Conservation (phyloP, 2,329 filamentous ascomycete species). For the Aspergillus luchuensis region DNA sequence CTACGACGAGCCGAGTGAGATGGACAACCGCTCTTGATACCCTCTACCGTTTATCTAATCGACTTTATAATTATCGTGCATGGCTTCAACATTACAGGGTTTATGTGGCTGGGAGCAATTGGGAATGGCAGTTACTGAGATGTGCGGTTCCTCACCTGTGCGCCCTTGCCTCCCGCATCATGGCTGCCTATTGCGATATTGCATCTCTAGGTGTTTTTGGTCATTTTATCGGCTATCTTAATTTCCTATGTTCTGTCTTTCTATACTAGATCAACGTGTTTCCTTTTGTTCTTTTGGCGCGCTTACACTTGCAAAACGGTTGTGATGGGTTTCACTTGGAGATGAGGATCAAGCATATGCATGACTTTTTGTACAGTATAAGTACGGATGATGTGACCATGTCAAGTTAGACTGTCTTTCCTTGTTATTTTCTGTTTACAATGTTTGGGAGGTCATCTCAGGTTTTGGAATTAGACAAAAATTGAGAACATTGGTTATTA, state of each 20-base stretch:
- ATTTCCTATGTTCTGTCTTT: conserved; percentile 5
- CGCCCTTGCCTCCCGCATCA: neutral
- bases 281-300: conserved; percentile 8
- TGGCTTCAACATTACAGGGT: conserved; percentile 12
- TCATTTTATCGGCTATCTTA: conserved; percentile 6
- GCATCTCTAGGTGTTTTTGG: conserved; percentile 24
- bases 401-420: conserved; percentile 20
- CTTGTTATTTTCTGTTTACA: neutral
- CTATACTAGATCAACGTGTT: conserved; percentile 9
- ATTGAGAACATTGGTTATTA: conserved; percentile 2
- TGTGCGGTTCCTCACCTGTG: conserved; percentile 1
- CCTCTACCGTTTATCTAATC: conserved; percentile 27
- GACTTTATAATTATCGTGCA: conserved; percentile 16
- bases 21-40: conserved; percentile 34
- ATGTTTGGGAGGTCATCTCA: neutral
- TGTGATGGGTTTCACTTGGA: neutral
- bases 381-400: conserved; percentile 27
- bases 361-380: conserved; percentile 24
- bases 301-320: conserved; percentile 20
- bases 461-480: neutral
- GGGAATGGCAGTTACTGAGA: neutral
- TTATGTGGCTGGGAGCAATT: conserved; percentile 6
- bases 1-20: conserved; percentile 23
- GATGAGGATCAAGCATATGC: conserved; percentile 11
- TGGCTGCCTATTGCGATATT: conserved; percentile 10